These are phyloP conservation scores for Cystoisospora suis DNA, from an alignment of 169 alveolate genomes.

Conservation along the genomic window DNA sequence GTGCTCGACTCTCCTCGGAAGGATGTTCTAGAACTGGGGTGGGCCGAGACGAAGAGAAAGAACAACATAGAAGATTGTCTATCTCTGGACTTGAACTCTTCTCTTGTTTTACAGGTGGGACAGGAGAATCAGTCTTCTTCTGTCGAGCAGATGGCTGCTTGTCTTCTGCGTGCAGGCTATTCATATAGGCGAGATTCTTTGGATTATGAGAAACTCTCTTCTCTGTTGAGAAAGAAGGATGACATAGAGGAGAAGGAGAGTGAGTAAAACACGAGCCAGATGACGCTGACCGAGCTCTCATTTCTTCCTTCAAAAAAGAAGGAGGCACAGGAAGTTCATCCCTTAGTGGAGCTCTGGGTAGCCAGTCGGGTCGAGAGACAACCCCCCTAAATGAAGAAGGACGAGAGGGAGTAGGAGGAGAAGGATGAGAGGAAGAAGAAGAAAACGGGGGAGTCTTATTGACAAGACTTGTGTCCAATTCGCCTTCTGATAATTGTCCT, in stretches of 20 bases:
- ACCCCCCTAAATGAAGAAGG: too few species aligned
- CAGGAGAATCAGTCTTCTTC: too few species aligned
- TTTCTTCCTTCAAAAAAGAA: neutral
- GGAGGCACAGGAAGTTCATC: neutral
- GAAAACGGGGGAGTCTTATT: neutral
- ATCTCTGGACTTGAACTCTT: too few species aligned
- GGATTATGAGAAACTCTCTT: neutral
- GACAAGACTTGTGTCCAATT: too few species aligned
- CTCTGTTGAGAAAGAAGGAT: neutral
- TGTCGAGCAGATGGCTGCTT: neutral
- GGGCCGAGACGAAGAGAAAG: too few species aligned
- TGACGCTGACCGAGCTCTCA: neutral
- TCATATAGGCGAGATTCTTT: neutral
- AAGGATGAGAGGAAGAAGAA: neutral
- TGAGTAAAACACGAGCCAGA: neutral
- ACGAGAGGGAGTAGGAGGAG: too few species aligned
- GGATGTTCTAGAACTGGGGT: too few species aligned
- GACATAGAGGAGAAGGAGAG: neutral
- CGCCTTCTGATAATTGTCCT: too few species aligned
- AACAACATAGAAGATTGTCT: too few species aligned
- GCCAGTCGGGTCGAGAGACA: neutral
- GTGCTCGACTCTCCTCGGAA: too few species aligned
- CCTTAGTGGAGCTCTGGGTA: neutral
- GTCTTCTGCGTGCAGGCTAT: neutral
- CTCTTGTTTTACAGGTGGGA: too few species aligned